Conservation (phyloP, 1,284 basidiomycete genomes). For the Stereum hirsutum region DNA sequence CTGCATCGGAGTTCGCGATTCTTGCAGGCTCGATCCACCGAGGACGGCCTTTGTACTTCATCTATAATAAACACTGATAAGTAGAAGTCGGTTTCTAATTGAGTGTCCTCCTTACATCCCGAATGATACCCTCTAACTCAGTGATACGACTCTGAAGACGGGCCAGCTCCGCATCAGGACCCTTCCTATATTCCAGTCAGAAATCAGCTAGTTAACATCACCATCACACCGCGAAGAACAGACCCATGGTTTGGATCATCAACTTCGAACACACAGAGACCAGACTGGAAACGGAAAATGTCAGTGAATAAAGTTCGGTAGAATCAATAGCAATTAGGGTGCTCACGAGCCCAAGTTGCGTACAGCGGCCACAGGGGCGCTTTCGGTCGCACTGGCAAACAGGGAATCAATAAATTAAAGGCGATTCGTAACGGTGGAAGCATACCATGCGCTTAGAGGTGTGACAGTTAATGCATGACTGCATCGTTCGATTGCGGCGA, state of each 20-base stretch:
- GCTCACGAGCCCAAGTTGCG: constrained; percentile 59
- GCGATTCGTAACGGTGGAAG: neutral
- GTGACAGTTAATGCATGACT: constrained; percentile 61
- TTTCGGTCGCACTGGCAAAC: constrained; percentile 52
- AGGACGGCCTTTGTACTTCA: constrained; percentile 69
- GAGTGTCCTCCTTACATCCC: constrained; percentile 40
- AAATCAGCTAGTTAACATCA: neutral
- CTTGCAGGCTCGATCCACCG: constrained; percentile 32
- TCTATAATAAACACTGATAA: constrained; percentile 13
- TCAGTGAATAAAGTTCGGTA: neutral
- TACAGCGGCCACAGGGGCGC: constrained; percentile 66
- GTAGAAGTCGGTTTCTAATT: neutral
- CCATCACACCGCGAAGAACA: constrained; percentile 1
- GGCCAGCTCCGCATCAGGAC: constrained; percentile 45
- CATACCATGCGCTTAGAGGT: constrained; percentile 77
- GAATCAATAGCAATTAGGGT: neutral
- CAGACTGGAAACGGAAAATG: constrained; percentile 39
- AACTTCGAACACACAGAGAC: constrained; percentile 77
- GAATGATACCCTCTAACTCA: constrained; percentile 76
- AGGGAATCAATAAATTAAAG: too few species aligned
- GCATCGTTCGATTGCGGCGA: constrained; percentile 56
- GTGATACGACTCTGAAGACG: constrained; percentile 68
- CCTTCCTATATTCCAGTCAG: constrained; percentile 14
- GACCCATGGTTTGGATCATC: constrained; percentile 61
- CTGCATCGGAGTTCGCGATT: neutral